Base-by-base conservation (phyloP, 768 basidiomycete genomes). In the Chlorophyllum brunneum region DNA sequence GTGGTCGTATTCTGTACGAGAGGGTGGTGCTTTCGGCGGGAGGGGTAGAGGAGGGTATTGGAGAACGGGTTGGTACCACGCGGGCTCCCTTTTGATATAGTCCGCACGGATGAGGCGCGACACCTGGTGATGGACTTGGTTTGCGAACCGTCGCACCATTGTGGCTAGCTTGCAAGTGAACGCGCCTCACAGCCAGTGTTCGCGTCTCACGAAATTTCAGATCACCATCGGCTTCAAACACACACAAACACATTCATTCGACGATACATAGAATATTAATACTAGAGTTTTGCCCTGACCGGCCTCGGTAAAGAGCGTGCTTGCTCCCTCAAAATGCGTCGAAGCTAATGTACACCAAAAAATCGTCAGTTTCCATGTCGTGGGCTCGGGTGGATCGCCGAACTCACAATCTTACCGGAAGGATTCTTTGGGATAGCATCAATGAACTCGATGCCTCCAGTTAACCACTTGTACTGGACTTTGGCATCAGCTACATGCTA, bases 21-120 rank as follows among this genome's bases (percentile, higher is more conserved):
- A 46, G 23, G 86, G 78, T 39, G 86, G 80, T 33, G 81, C 78
- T 67, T 84, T 85, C 1, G 94, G 74, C 15, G 93, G 94, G 20
- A 94, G 81, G 30, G 87, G 82, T 42, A 92, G 79, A 11, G 93
- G 94, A n/a, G 94, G 93, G 65, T 93, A 78, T 54, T 89, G 79
- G 11, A 93, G 79, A 30, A 94, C 91, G 27, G 93, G 85, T 56
- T 85, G 76, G 62, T 81, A 92, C 93, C 93, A 95, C 41, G 76
- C 76, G 50, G 94, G 93, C 63, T 85, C 81, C 13, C 74, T 65
- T 59, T 76, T 74, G 36, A 91, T 68, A 60, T 79, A 79, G 41
- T 79, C 72, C 39, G 78, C 82, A 33, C 82, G 81, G 67, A 92
- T 77, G 39, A 95, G 76, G 55, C 93, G 85, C 26, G 89, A 84